Base-by-base conservation (phyloP, 169 alveolate genomes). In the Theileria equi region DNA sequence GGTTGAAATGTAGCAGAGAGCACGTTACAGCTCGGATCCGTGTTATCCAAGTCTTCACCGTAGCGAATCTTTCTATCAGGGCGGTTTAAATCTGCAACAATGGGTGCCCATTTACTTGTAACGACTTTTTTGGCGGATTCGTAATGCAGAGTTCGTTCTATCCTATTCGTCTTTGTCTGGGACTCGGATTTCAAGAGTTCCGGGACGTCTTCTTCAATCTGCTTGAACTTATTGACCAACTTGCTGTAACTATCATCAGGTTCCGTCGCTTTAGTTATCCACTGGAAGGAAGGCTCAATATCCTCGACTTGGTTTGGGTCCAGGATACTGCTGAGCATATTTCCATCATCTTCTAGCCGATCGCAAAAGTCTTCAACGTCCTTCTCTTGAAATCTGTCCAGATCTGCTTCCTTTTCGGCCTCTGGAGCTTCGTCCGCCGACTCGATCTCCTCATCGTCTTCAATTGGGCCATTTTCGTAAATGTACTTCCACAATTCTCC, bases 101-200 rank as follows among this genome's bases (percentile, higher is more conserved):
- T 38, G 2, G 88, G 80, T 19, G 80, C 89, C 90, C 90, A 83
- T 35, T 71, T 81, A 43, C 80, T 83, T 61, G 68, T 78, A 5
- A 36, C 48, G 10, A 13, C 70, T 41, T 80, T 80, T 32, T 80
- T 65, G 10, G 54, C 29, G 5, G 78, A 57, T 2, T 70, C 81
- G 8, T 83, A 83, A 19, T 70, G 87, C 8, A 53, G 66, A 19
- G 44, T 83, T 36, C 90, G 71, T 43, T 83, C 90, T 32, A 68
- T 54, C 16, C 88, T 7, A 26, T 36, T 40, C 31, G 57, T 66
- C 53, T 64, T 83, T 17, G 81, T 40, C 7, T 80, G 81, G 3
- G 87, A 61, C 11, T 73, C 78, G 41, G 66, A 47, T 1, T 41
- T 38, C 36, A 73, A 57, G 17, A 73, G 53, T 13, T 62, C 61